These are phyloP conservation scores for Coprinellus micaceus DNA, from an alignment of 768 basidiomycete genomes.

Conservation along the genomic window DNA sequence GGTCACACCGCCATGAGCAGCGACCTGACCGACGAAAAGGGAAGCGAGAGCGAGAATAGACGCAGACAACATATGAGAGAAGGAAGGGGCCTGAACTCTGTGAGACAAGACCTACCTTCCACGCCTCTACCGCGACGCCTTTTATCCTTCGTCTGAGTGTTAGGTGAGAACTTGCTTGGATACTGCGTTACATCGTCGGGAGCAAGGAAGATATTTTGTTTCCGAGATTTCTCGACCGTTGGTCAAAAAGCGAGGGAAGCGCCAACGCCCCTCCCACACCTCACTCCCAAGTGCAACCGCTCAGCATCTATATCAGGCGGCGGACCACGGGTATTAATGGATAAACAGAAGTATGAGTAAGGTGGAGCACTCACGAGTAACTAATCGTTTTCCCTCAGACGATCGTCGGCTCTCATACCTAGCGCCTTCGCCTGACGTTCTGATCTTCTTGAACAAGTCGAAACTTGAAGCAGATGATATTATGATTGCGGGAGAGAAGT, in stretches of 20 bases:
- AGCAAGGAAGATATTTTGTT: not conserved
- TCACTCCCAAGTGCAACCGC: not conserved
- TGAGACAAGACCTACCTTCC: too few relatives aligned
- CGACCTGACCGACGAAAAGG: constrained; percentile 26
- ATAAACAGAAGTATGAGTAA: too few relatives aligned
- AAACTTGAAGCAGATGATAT: too few relatives aligned
- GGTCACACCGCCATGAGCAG: constrained; percentile 36
- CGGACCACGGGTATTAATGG: too few relatives aligned
- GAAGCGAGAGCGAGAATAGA: constrained; percentile 25
- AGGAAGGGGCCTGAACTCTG: too few relatives aligned
- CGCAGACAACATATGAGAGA: constrained; percentile 18
- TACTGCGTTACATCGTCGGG: constrained; percentile 8
- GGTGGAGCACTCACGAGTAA: too few relatives aligned
- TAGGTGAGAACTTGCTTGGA: not conserved
- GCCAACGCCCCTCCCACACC: not conserved
- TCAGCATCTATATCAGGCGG: not conserved
- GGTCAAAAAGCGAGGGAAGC: not conserved
- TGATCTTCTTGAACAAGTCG: not conserved
- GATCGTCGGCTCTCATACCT: too few relatives aligned
- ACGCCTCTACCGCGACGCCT: not conserved
- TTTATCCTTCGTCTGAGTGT: not conserved
- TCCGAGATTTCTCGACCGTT: constrained; percentile 10
- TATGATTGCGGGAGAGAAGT: too few relatives aligned
- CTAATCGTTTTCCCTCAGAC: too few relatives aligned
- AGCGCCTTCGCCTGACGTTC: too few relatives aligned